Conservation (phyloP, 2,329 filamentous ascomycete species). For the Arthrobotrys musiformis region DNA sequence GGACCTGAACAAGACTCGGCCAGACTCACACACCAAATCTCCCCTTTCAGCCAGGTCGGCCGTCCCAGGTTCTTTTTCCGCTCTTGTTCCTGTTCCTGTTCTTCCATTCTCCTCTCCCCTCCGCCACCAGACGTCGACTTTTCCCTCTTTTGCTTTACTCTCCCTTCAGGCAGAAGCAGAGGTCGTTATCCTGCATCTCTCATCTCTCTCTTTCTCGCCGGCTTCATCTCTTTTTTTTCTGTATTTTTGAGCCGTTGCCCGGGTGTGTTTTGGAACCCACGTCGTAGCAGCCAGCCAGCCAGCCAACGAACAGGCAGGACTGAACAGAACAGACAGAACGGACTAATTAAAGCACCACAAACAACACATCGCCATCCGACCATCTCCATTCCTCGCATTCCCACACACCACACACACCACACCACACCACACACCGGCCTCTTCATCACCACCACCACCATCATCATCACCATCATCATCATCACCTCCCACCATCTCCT, state of each 20-base stretch:
- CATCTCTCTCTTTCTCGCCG: not conserved
- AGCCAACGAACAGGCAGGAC: constrained; percentile 22
- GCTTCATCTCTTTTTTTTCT: too few species aligned
- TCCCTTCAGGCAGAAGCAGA: not conserved
- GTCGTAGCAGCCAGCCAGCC: constrained; percentile 12
- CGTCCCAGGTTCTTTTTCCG: constrained; percentile 55
- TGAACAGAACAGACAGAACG: too few species aligned
- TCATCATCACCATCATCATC: not conserved
- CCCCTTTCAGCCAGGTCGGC: too few species aligned
- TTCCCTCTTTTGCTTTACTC: not conserved
- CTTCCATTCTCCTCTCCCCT: constrained; percentile 48
- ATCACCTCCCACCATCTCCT: not conserved
- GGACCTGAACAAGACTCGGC: not conserved
- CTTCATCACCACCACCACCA: constrained; percentile 13
- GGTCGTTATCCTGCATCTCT: not conserved
- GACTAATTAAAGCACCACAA: not conserved
- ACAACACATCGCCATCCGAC: constrained; percentile 40
- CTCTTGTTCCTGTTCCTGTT: constrained; percentile 56
- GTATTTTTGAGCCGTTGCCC: too few species aligned
- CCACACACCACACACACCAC: not conserved
- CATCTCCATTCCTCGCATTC: constrained; percentile 33
- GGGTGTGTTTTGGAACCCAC: too few species aligned
- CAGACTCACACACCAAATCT: constrained; percentile 55
- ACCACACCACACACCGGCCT: constrained; percentile 16
- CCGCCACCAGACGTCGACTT: constrained; percentile 48